Percentiles rank a stretch among this genome's conserved stretches.
Evolutionary conservation across 495 filamentous ascomycete species (phyloP).

Genomic region (Rhizodiscina lignyota): DNA sequence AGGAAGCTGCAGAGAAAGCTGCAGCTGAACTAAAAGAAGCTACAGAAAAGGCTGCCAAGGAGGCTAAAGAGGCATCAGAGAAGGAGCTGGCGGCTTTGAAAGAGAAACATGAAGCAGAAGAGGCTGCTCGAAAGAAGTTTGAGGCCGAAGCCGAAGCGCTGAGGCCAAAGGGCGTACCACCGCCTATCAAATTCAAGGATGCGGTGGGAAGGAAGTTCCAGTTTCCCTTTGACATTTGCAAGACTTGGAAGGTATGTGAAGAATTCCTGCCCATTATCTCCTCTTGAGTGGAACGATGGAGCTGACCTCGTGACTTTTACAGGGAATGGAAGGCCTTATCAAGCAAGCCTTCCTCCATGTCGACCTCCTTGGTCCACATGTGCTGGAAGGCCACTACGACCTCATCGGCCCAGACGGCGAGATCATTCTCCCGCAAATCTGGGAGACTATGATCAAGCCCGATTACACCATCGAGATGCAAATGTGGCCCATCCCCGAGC

Average conservation of each 20-base stretch:
- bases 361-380: constrained; percentile 64
- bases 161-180: constrained; percentile 25
- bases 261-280: constrained; percentile 8
- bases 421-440: constrained; percentile 75
- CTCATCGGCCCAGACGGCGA: constrained; percentile 68
- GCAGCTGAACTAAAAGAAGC: constrained; percentile 13
- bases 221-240: constrained; percentile 67
- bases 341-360: constrained; percentile 78
- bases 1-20: constrained; percentile 12
- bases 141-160: constrained; percentile 29
- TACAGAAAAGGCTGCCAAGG: constrained; percentile 10
- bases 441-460: constrained; percentile 72
- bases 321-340: constrained; percentile 52
- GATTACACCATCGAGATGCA: constrained; percentile 90
- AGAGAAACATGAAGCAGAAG: constrained; percentile 28
- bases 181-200: constrained; percentile 68
- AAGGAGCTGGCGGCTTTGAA: constrained; percentile 18
- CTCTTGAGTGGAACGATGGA: too few species aligned
- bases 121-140: constrained; percentile 30
- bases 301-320: too few species aligned
- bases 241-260: constrained; percentile 66
- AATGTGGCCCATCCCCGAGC: constrained; percentile 81
- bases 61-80: constrained; percentile 17
- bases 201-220: constrained; percentile 74
- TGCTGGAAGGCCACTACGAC: constrained; percentile 74